Base-by-base conservation (phyloP, 768 basidiomycete genomes). In the Pseudohyphozyma bogoriensis region DNA sequence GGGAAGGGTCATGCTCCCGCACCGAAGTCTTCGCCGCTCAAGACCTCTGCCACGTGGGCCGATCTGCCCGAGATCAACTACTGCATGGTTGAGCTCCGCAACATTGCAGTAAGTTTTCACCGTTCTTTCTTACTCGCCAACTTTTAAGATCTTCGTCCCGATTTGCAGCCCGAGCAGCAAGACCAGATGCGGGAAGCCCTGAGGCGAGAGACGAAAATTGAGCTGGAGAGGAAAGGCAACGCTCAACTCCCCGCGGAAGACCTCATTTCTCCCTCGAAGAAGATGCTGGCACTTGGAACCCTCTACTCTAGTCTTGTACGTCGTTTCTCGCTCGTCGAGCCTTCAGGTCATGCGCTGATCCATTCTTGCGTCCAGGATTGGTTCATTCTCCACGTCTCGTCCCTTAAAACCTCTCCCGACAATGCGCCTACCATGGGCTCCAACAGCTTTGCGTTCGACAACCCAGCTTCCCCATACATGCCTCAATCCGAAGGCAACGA, bases 221-320 rank as follows among this genome's bases (percentile, higher is more conserved):
- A 93, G 71, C 74, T 84, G 58, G 80, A 81, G 56, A 76, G 86
- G 40, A 76, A 89, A 16, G 78, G 79, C 13, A 79, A 82, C 51
- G 76, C 73, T 50, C 61, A 75, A 3, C 75, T 96, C 35, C 71
- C 74, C 22, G 81, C 81, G 67, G 76, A 78, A 31, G 84, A 91
- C 58, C 77, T 96, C 10, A 79, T 93, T 45, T 71, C 79, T 16
- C 85, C 88, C 0, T 75, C 79, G 29, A 82, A 86, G 62, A 87
- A 85, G 70, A 75, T 95, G 16, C 79, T 82, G 56, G 82, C 83
- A 3, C 73, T 97, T 55, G 86, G 87, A 16, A 83, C 81, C 58
- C 76, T 97, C 40, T 86, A 92, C 72, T 85, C 83, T 66, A 92
- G 87, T 72, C 81, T 96, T 69, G 91, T 42, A 15, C 55, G 52